Conservation (phyloP, 129 eudicot species). For the Kitagawia praeruptora region DNA sequence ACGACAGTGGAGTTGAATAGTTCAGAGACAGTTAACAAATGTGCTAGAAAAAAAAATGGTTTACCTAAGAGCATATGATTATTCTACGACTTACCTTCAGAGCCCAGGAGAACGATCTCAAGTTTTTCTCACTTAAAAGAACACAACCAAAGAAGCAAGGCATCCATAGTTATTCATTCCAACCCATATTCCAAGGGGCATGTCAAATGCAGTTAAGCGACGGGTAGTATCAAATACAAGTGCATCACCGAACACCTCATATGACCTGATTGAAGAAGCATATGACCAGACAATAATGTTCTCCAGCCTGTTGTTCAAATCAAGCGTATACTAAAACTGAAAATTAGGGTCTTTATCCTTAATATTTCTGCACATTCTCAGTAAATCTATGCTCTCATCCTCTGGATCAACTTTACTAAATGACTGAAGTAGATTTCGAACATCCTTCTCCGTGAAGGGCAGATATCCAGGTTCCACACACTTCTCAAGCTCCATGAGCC, state of each 20-base stretch:
- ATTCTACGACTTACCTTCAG: constrained; percentile 56
- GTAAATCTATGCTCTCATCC: constrained; percentile 82
- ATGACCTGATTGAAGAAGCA: constrained; percentile 79
- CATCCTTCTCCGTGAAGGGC: constrained; percentile 93
- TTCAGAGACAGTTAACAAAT: background rate
- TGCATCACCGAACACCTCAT: constrained; percentile 88
- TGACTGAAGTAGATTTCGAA: constrained; percentile 86
- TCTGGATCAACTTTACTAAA: constrained; percentile 86
- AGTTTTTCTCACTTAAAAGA: constrained; percentile 79
- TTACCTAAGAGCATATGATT: background rate
- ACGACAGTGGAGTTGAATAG: background rate
- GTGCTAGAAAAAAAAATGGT: background rate
- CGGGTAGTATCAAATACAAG: constrained; percentile 95
- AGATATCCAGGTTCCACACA: constrained; percentile 88
- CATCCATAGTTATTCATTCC: constrained; percentile 99
- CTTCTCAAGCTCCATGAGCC: constrained; percentile 96
- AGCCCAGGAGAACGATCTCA: constrained; percentile 91
- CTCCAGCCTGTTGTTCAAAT: constrained; percentile 63
- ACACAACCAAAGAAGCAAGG: constrained; percentile 98
- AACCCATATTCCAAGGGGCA: constrained; percentile 98
- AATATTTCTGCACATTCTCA: constrained; percentile 88
- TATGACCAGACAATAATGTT: constrained; percentile 97
- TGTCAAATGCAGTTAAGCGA: constrained; percentile 86
- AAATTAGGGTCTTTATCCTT: constrained; percentile 90
- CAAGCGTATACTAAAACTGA: constrained; percentile 66